These are phyloP conservation scores for Myxozyma vanderwaltii DNA, from an alignment of 805 yeast species.

Conservation along the genomic window DNA sequence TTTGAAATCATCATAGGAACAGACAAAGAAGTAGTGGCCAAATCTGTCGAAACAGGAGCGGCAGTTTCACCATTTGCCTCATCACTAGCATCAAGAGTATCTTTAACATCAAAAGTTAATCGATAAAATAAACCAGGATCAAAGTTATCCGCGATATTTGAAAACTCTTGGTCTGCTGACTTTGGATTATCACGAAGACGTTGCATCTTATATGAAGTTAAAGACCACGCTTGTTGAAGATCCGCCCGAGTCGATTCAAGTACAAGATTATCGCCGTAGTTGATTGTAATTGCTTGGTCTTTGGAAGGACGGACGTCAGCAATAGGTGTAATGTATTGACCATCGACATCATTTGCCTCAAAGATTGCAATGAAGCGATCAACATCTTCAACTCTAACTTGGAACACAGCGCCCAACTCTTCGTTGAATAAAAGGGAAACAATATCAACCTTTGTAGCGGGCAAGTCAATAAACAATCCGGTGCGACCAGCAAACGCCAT, in stretches of 20 bases:
- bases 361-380: conserved; percentile 60
- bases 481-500: conserved; percentile 97
- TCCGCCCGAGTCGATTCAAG: conserved; percentile 43
- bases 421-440: conserved; percentile 77
- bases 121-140: conserved; percentile 90
- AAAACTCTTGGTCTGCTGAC: conserved; percentile 83
- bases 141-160: conserved; percentile 68
- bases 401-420: conserved; percentile 96
- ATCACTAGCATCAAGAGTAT: conserved; percentile 7
- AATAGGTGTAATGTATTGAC: conserved; percentile 57
- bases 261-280: conserved; percentile 14
- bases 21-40: neutral
- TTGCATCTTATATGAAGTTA: conserved; percentile 88
- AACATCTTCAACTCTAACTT: conserved; percentile 59
- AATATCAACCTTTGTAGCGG: conserved; percentile 46
- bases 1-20: conserved; percentile 37
- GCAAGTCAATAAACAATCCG: conserved; percentile 61
- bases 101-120: conserved; percentile 58
- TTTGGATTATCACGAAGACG: conserved; percentile 91
- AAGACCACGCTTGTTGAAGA: conserved; percentile 72
- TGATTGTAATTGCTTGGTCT: conserved; percentile 46
- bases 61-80: conserved; percentile 2
- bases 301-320: conserved; percentile 58
- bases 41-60: neutral
- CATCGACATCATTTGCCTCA: conserved; percentile 58